Evolutionary conservation across 1,284 basidiomycete genomes (phyloP).

Genomic region (Apiotrichum sp.): DNA sequence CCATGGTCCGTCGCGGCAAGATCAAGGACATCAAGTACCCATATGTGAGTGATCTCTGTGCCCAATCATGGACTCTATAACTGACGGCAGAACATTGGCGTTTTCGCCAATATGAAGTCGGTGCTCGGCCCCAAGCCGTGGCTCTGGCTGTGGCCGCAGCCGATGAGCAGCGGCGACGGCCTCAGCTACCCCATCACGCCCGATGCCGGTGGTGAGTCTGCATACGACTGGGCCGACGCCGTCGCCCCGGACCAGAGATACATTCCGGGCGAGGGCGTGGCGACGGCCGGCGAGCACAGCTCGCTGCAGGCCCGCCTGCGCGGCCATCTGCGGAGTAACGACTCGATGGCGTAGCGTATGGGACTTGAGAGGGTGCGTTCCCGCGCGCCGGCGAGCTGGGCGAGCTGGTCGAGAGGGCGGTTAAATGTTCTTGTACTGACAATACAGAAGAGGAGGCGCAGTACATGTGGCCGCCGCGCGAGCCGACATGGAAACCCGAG

Average conservation of each 20-base stretch:
- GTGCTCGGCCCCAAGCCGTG: conserved; percentile 69
- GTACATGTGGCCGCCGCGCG: conserved; percentile 52
- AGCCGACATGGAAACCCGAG: conserved; percentile 32
- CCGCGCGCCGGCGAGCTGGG: too few species aligned
- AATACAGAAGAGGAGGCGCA: conserved; percentile 45
- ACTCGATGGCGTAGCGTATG: conserved; percentile 14
- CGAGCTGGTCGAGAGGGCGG: too few species aligned
- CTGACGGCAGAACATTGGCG: conserved; percentile 64
- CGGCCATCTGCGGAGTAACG: conserved; percentile 6
- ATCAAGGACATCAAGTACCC: conserved; percentile 87
- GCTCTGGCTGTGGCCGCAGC: conserved; percentile 69
- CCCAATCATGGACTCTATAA: background rate
- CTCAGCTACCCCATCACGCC: conserved; percentile 66
- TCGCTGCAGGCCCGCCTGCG: conserved; percentile 16
- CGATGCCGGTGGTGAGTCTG: conserved; percentile 68
- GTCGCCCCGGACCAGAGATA: conserved; percentile 22
- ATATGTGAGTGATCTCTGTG: conserved; percentile 57
- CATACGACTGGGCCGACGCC: conserved; percentile 42
- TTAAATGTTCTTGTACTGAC: background rate
- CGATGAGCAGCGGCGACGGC: conserved; percentile 59
- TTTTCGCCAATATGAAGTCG: conserved; percentile 62
- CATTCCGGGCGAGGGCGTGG: background rate
- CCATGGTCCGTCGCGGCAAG: conserved; percentile 74
- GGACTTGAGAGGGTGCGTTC: too few species aligned
- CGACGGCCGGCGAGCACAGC: conserved; percentile 11